phyloP scores from a whole-genome alignment of 345 rosid genomes.

The Excoecaria agallocha region DNA sequence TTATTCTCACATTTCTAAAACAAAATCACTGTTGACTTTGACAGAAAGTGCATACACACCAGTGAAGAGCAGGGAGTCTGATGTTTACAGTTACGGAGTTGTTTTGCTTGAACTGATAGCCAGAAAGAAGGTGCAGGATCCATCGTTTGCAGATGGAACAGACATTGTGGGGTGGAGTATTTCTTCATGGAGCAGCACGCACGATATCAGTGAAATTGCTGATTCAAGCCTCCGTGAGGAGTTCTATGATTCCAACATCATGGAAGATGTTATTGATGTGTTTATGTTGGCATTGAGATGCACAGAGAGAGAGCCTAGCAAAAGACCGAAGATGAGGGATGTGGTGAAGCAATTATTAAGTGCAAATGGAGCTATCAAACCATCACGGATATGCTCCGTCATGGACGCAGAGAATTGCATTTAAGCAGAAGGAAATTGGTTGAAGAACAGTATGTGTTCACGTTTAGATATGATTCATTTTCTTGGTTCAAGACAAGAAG shows the following conservation, averaged over 20 bases:
- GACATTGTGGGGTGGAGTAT: constrained; percentile 55
- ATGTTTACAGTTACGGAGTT: constrained; percentile 28
- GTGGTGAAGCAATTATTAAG: constrained; percentile 52
- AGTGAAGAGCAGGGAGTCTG: constrained; percentile 39
- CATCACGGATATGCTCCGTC: not conserved
- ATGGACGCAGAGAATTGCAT: not conserved
- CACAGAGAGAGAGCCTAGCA: constrained; percentile 51
- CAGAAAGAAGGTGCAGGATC: constrained; percentile 22
- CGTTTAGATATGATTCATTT: not conserved
- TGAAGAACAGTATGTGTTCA: not conserved
- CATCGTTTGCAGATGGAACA: constrained; percentile 18
- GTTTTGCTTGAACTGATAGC: constrained; percentile 30
- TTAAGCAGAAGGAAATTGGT: not conserved
- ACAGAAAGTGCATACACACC: constrained; percentile 63
- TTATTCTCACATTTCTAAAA: not conserved
- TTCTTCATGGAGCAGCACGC: constrained; percentile 38
- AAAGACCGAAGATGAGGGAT: constrained; percentile 67
- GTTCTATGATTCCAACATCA: constrained; percentile 45
- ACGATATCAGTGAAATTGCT: constrained; percentile 35
- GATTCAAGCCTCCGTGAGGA: constrained; percentile 48
- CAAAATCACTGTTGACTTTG: not conserved
- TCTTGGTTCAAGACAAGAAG: not conserved
- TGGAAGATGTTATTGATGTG: constrained; percentile 48
- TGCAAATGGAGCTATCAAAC: constrained; percentile 10
- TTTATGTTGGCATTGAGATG: constrained; percentile 56